Percentiles rank a stretch among this genome's conserved stretches.
Evolutionary conservation across 2,329 filamentous ascomycete species (phyloP).

Genomic region (Tolypocladium endophyticum): DNA sequence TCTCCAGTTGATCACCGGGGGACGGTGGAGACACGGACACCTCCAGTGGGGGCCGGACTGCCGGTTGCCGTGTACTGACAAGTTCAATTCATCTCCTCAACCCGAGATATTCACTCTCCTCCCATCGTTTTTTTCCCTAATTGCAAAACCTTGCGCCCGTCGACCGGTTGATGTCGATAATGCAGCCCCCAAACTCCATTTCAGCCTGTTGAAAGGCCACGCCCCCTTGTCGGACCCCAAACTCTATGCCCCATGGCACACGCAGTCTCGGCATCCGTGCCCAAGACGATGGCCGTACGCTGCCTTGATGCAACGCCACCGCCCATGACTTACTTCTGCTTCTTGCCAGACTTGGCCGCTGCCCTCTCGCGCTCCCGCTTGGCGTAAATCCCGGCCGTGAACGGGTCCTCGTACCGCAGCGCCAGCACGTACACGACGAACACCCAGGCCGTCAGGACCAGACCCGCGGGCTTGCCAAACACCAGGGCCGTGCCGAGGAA

Average conservation of each 20-base stretch:
- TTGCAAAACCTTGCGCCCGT: not conserved
- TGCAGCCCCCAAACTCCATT: not conserved
- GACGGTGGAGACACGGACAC: not conserved
- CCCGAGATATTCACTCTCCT: not conserved
- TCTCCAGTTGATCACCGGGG: not conserved
- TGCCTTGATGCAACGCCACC: not conserved
- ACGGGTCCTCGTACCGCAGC: slow-evolving; percentile 82
- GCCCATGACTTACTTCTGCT: slow-evolving; percentile 31
- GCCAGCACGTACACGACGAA: slow-evolving; percentile 71
- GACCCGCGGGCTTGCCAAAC: slow-evolving; percentile 77
- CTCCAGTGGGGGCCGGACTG: not conserved
- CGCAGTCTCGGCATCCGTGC: not conserved
- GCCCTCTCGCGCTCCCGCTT: slow-evolving; percentile 60
- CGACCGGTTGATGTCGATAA: slow-evolving; percentile 4
- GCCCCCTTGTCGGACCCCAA: not conserved
- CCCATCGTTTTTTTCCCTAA: not conserved
- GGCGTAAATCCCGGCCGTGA: slow-evolving; percentile 85
- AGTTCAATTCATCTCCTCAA: not conserved
- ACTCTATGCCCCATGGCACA: not conserved
- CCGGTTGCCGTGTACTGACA: not conserved
- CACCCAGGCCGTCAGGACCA: slow-evolving; percentile 67
- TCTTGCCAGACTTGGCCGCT: slow-evolving; percentile 35
- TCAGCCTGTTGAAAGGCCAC: slow-evolving; percentile 10
- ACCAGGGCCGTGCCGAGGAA: slow-evolving; percentile 82
- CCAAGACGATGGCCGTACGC: not conserved